Conservation (phyloP, 805 yeast genomes). For the Phaffomyces thermotolerans region DNA sequence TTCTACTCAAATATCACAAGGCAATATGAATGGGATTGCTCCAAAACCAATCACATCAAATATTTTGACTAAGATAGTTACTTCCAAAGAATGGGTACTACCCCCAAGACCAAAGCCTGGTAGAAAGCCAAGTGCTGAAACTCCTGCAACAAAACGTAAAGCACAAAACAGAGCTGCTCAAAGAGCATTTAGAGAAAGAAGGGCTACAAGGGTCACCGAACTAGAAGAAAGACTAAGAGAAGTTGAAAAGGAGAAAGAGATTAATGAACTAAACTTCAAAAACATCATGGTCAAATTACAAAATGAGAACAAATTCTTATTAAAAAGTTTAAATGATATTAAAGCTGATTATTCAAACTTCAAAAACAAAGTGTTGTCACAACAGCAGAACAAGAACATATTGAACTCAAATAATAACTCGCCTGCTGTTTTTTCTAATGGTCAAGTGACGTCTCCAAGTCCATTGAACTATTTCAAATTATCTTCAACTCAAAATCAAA, state of each 20-base stretch:
- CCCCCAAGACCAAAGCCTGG: constrained; percentile 80
- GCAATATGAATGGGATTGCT: constrained; percentile 3
- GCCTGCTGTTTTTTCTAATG: constrained; percentile 21
- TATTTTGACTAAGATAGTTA: constrained; percentile 39
- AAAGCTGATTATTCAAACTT: constrained; percentile 20
- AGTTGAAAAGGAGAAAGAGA: constrained; percentile 59
- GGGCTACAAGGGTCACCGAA: constrained; percentile 76
- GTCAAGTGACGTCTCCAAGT: constrained; percentile 20
- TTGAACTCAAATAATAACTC: constrained; percentile 14
- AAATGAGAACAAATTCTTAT: constrained; percentile 29
- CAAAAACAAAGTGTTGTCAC: constrained; percentile 12
- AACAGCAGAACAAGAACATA: constrained; percentile 12
- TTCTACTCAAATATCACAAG: neutral
- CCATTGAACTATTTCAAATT: constrained; percentile 41
- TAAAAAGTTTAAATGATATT: constrained; percentile 25
- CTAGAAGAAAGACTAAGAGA: constrained; percentile 62
- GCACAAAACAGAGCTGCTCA: constrained; percentile 95
- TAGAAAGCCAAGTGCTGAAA: constrained; percentile 54
- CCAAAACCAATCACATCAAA: constrained; percentile 14
- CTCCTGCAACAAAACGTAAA: constrained; percentile 79
- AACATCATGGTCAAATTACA: constrained; percentile 18
- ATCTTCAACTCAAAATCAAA: constrained; percentile 21
- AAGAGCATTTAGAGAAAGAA: constrained; percentile 79
- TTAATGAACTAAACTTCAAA: constrained; percentile 35
- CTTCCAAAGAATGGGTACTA: constrained; percentile 69